These are phyloP conservation scores for Patellifolia procumbens DNA, from an alignment of 179 eudicot genomes.

Conservation along the genomic window DNA sequence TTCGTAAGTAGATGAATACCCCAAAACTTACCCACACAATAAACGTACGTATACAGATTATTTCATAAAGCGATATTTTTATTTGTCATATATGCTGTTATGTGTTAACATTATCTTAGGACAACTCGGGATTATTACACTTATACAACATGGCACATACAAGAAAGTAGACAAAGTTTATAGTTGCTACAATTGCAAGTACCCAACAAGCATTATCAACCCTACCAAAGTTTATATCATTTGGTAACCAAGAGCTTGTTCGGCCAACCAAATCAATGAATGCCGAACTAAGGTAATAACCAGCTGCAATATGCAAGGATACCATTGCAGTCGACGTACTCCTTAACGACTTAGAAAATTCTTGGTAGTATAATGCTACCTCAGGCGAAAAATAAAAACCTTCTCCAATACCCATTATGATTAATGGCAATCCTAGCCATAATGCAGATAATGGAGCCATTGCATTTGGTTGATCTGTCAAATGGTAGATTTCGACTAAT, in stretches of 20 bases:
- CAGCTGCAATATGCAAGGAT: conserved; percentile 42
- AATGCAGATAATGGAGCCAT: conserved; percentile 35
- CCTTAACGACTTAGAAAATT: conserved; percentile 48
- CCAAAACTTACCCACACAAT: no score
- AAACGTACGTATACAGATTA: no score
- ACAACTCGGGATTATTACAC: conserved; percentile 15
- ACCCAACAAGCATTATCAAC: conserved; percentile 55
- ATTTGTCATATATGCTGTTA: not conserved
- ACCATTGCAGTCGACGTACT: conserved; percentile 57
- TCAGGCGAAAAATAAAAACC: conserved; percentile 50
- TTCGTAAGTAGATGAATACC: no score
- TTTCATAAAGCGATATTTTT: not conserved
- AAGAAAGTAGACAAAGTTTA: conserved; percentile 45
- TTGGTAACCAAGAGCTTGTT: conserved; percentile 46
- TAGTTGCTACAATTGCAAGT: conserved; percentile 28
- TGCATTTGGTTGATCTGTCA: conserved; percentile 6
- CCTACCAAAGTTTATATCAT: conserved; percentile 54
- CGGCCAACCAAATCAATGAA: conserved; percentile 38
- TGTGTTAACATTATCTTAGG: conserved; percentile 1
- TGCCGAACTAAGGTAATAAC: conserved; percentile 49
- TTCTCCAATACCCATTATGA: conserved; percentile 46
- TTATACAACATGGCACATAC: conserved; percentile 42
- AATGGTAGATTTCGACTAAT: not conserved
- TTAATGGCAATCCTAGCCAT: conserved; percentile 45
- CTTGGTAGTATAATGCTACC: conserved; percentile 51